Evolutionary conservation across 2,329 filamentous ascomycete species (phyloP).

Genomic region (Colletotrichum plurivorum): DNA sequence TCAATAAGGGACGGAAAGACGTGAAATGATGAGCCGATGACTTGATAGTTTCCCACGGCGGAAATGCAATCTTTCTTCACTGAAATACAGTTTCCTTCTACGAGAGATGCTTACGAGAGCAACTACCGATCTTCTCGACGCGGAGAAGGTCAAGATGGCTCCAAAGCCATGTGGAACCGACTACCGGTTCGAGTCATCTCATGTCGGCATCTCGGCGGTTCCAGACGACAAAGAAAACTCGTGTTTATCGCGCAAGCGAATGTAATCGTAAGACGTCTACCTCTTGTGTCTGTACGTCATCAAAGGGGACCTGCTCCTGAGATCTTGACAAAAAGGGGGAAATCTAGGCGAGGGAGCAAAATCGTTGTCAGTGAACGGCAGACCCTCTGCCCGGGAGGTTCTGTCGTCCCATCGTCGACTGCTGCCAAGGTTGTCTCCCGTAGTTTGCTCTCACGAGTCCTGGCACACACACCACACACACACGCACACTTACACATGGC

Average conservation of each 20-base stretch:
- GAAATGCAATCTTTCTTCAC: neutral
- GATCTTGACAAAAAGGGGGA: neutral
- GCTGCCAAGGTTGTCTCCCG: slow-evolving; percentile 14
- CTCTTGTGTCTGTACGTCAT: slow-evolving; percentile 1
- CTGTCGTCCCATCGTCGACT: slow-evolving; percentile 23
- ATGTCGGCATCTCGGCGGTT: slow-evolving; percentile 2
- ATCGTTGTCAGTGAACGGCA: slow-evolving; percentile 12
- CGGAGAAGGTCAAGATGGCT: slow-evolving; percentile 15
- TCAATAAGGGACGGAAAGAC: neutral
- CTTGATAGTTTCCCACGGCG: slow-evolving; percentile 7
- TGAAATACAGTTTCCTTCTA: neutral
- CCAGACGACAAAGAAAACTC: slow-evolving; percentile 18
- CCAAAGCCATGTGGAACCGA: neutral
- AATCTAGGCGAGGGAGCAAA: slow-evolving; percentile 6
- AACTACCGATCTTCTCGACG: neutral
- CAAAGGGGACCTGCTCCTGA: neutral
- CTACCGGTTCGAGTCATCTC: neutral
- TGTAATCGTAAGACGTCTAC: neutral
- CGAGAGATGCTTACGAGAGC: neutral
- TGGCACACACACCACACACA: neutral
- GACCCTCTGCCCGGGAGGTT: slow-evolving; percentile 17
- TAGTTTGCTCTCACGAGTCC: neutral
- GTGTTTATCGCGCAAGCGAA: slow-evolving; percentile 11
- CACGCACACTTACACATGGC: slow-evolving; percentile 9
- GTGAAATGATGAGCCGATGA: neutral